Conservation (phyloP, 805 yeast genomes). For the Candida morakotiae region DNA sequence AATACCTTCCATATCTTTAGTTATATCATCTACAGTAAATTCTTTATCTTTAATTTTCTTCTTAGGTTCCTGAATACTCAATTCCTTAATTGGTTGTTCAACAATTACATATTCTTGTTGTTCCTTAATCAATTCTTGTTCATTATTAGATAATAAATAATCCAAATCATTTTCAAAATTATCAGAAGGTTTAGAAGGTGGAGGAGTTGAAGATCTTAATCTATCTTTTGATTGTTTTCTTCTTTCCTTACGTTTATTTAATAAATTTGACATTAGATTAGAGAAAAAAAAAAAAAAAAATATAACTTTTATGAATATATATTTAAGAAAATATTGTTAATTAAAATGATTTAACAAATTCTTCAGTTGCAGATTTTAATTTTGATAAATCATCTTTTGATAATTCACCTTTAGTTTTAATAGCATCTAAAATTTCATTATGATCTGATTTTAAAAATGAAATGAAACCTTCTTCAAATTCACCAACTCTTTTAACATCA, state of each 20-base stretch:
- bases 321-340: background rate
- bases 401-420: constrained; percentile 86
- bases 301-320: background rate
- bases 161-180: constrained; percentile 28
- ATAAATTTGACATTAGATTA: background rate
- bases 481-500: constrained; percentile 80
- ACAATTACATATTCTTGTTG: background rate
- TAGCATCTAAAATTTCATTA: constrained; percentile 71
- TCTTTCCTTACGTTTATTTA: constrained; percentile 1
- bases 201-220: background rate
- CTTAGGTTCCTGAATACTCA: background rate
- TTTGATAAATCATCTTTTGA: constrained; percentile 80
- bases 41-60: constrained; percentile 8
- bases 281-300: background rate
- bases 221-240: constrained; percentile 1
- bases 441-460: constrained; percentile 90
- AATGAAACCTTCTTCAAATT: constrained; percentile 90
- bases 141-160: constrained; percentile 18
- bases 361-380: constrained; percentile 88
- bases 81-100: background rate
- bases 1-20: constrained; percentile 23
- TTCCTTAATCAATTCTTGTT: background rate
- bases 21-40: constrained; percentile 19
- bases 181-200: constrained; percentile 7
- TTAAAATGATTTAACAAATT: constrained; percentile 85